Evolutionary conservation across 768 basidiomycete genomes (phyloP), one percentile per base, ranked within the genome.

Genomic region (Hygrocybe coccinea): DNA sequence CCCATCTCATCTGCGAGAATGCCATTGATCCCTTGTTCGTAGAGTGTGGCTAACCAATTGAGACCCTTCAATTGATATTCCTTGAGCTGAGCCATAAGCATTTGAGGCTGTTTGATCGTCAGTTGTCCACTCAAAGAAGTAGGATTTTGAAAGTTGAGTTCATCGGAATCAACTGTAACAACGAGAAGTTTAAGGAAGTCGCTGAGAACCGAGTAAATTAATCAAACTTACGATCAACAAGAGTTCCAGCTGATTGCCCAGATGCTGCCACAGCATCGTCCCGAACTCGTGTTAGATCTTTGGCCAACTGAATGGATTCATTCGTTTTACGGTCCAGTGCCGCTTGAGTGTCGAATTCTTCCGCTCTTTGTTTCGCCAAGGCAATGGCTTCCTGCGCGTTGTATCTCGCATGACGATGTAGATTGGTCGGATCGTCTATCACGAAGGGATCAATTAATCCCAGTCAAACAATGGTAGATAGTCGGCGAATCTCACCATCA

Each of bases 1-100:
- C 94, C 94, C 95, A 98, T 98, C 73, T 99, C 97, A 67, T 99
- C 97, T 2, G 97, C 97, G 19, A 99, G 80, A 64, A 99, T 99
- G 47, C 97, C 97, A 65, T 99, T 99, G 79, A 98, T 98, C 44
- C 97, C 97, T 70, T 98, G 95, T 68, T 98, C 97, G 65, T 98
- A 99, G 19, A 99, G 76, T 14, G 95, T 97, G 15, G 87, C 97
- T 22, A 99, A 76, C 97, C 97, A 99, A 60, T 97, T 98, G 34
- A 99, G 78, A 59, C 97, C 97, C 65, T 98, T 98, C 55, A 99
- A 71, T 68, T 99, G 97, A 68, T 98, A 99, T 69, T 99, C 97
- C 71, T 99, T 99, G 52, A 99, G 74, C 61, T 92, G 90, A 7
- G 94, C 93, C 82, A 93, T 92, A 59, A 99, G 77, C 90, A 98